Conservation (phyloP, 352 stramenopile genomes). For the Peronospora belbahrii region DNA sequence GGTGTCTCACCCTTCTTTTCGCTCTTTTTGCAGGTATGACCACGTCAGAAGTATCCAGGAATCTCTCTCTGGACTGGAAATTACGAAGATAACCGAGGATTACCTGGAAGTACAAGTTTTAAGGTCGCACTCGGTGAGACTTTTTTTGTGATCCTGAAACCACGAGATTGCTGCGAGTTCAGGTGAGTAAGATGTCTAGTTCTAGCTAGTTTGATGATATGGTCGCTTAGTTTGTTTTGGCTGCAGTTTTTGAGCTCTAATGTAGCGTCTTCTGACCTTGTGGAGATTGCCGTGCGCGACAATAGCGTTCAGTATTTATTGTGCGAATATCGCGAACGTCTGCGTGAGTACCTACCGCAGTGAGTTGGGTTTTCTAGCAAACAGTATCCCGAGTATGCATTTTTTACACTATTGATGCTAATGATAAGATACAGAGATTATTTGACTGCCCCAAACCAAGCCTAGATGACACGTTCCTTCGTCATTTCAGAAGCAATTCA, state of each 20-base stretch:
- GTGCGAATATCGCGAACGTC: slow-evolving; percentile 51
- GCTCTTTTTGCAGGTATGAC: slow-evolving; percentile 43
- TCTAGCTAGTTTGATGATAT: background rate
- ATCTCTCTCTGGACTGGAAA: slow-evolving; percentile 48
- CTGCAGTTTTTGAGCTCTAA: slow-evolving; percentile 3
- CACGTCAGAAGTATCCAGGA: slow-evolving; percentile 48
- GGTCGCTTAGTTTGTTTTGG: too few species aligned
- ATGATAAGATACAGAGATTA: background rate
- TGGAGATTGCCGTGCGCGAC: slow-evolving; percentile 42
- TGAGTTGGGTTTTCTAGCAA: slow-evolving; percentile 1
- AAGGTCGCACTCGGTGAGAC: slow-evolving; percentile 40
- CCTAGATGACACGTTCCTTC: too few species aligned
- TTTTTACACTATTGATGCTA: slow-evolving; percentile 1
- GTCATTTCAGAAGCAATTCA: too few species aligned
- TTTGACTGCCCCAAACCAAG: too few species aligned
- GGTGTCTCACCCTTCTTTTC: background rate
- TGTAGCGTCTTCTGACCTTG: slow-evolving; percentile 37
- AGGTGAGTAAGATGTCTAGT: slow-evolving; percentile 29
- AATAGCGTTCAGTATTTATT: slow-evolving; percentile 55
- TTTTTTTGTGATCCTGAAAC: slow-evolving; percentile 52
- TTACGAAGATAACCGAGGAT: slow-evolving; percentile 44
- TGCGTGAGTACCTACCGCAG: slow-evolving; percentile 17
- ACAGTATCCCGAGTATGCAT: slow-evolving; percentile 9
- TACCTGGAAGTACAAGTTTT: slow-evolving; percentile 54
- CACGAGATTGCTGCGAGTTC: slow-evolving; percentile 44